Evolutionary conservation across 2,329 filamentous ascomycete species (phyloP).

Genomic region (Xylaria sp.): DNA sequence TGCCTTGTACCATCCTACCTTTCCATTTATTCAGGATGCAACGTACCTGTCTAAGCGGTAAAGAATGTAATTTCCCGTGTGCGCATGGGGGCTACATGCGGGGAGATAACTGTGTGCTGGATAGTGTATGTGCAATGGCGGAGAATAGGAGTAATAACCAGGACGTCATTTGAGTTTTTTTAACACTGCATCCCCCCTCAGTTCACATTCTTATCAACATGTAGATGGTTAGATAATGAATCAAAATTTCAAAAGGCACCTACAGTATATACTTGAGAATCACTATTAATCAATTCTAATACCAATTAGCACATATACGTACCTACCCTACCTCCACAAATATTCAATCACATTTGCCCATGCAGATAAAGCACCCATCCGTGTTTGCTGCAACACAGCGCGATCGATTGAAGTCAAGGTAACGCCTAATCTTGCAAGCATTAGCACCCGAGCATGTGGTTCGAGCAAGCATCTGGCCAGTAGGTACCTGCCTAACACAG

Average conservation of each 20-base stretch:
- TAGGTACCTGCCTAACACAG: neutral
- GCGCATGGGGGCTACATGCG: constrained; percentile 3
- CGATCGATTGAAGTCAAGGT: constrained; percentile 1
- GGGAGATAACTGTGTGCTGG: neutral
- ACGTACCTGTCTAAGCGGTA: neutral
- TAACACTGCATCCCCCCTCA: neutral
- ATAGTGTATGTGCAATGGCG: constrained; percentile 15
- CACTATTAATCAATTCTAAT: too few relatives aligned
- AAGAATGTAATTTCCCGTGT: neutral
- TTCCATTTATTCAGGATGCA: neutral
- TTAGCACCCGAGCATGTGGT: constrained; percentile 13
- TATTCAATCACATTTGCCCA: too few relatives aligned
- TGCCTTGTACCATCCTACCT: constrained; percentile 5
- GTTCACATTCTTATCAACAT: neutral
- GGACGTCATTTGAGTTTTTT: neutral
- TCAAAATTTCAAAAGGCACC: too few relatives aligned
- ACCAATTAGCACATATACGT: too few relatives aligned
- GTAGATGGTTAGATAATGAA: too few relatives aligned
- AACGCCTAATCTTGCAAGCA: constrained; percentile 14
- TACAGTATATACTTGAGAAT: too few relatives aligned
- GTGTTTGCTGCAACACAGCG: constrained; percentile 6
- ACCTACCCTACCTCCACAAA: too few relatives aligned
- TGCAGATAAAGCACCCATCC: neutral
- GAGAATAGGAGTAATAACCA: constrained; percentile 9
- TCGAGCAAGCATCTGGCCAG: neutral